Evolutionary conservation across 805 yeast species (phyloP).

Genomic region (Kurtzmaniella fragi): DNA sequence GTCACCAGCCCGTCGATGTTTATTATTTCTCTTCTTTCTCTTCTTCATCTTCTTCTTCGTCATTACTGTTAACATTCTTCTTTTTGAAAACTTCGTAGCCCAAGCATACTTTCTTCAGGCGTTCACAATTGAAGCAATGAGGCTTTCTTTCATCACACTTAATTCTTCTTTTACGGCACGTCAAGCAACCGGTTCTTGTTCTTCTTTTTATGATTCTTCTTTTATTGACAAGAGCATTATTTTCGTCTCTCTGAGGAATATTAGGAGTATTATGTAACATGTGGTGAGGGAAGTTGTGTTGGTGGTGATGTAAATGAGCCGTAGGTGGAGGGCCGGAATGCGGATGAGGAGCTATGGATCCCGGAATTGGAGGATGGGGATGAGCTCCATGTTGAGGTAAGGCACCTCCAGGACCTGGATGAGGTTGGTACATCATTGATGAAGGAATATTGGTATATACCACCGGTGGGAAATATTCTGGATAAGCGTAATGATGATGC

Average conservation of each 20-base stretch:
- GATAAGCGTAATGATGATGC: too few relatives aligned
- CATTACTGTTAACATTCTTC: neutral
- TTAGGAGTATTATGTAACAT: neutral
- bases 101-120: constrained; percentile 58
- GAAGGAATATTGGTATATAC: too few relatives aligned
- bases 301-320: constrained; percentile 3
- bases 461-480: too few relatives aligned
- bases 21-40: neutral
- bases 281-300: constrained; percentile 2
- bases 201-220: constrained; percentile 50
- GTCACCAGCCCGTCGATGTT: neutral
- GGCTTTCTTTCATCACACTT: constrained; percentile 77
- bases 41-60: neutral
- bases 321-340: constrained; percentile 1
- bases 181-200: constrained; percentile 71
- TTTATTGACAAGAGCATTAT: constrained; percentile 28
- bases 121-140: constrained; percentile 61
- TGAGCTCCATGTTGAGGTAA: constrained; percentile 3
- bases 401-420: neutral
- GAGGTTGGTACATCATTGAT: constrained; percentile 2
- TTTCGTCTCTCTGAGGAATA: constrained; percentile 13
- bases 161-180: constrained; percentile 66
- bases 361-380: constrained; percentile 3
- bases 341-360: neutral
- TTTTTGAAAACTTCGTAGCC: constrained; percentile 47